Base-by-base conservation (phyloP, 805 yeast species). In the Wickerhamiella dianesei region DNA sequence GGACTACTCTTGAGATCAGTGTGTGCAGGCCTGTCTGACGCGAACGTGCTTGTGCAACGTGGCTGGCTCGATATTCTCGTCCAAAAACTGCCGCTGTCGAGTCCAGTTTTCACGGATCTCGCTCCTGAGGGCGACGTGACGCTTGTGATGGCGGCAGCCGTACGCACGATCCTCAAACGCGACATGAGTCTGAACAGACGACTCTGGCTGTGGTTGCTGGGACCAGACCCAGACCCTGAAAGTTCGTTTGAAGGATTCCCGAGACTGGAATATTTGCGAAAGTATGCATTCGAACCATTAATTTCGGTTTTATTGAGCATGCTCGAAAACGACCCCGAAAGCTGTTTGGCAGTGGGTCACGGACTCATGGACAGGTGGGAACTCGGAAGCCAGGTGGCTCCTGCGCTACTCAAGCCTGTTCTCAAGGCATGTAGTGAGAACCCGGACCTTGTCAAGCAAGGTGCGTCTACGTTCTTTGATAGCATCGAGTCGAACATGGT, bases 111-210 rank as follows among this genome's bases (percentile, higher is more conserved):
- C 74, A 73, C 41, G 55, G 60, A 2, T 50, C 77, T 9, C 66
- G 63, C 76, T 0, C 55, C 63, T 0, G 64, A 69, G 4, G 95
- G 86, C 56, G 72, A 74, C 43, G 73, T 75, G 50, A 55, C 73
- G 25, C 64, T 87, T 36, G 60, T 86, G 16, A 67, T 80, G 63
- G 69, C 77, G 8, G 80, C 87, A 36, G 73, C 86, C 21, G 64
- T 71, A 9, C 40, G 40, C 3, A 78, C 88, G 0, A 80, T 92
- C 2, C 66, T 86, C 40, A 76, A 81, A 41, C 80, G 79, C 55
- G 99, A 92, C 62, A 86, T 92, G 96, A 86, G 96, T 6, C 71
- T 92, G 49, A 92, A 92, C 62, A 73, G 98, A 63, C 73, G 99
- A 56, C 70, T 92, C 18, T 88, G 97, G 96, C 79, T 74, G 49